phyloP scores from a whole-genome alignment of 371 early-diverging fungal genomes.

The Encephalitozoon intestinalis region DNA sequence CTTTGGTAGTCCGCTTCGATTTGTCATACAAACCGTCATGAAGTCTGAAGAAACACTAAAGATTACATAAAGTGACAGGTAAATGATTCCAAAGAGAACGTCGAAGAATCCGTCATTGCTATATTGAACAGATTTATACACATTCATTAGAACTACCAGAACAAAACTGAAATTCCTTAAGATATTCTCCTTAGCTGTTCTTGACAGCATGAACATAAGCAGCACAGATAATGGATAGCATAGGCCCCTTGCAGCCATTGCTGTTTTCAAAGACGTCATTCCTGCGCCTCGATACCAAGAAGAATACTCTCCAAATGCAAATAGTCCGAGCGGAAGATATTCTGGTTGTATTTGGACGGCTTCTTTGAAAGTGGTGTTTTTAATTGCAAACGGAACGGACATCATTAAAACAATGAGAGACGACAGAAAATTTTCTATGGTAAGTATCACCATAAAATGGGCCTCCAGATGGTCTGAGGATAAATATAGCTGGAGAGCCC shows the following conservation, averaged over 20 bases:
- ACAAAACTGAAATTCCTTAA: background rate
- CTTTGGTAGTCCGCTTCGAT: background rate
- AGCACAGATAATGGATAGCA: conserved; percentile 6
- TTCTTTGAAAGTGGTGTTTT: background rate
- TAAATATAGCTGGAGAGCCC: background rate
- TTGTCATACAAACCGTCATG: background rate
- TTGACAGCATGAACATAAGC: background rate
- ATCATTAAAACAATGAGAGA: background rate
- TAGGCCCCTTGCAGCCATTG: background rate
- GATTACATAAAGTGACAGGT: background rate
- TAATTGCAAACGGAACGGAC: background rate
- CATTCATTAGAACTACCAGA: background rate
- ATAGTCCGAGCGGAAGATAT: background rate
- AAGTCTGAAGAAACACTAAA: background rate
- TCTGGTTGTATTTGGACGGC: background rate
- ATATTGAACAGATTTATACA: background rate
- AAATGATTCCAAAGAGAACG: background rate
- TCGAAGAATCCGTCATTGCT: conserved; percentile 1
- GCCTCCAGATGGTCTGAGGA: background rate
- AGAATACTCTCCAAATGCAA: background rate
- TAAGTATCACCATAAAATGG: background rate
- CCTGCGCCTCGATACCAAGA: background rate
- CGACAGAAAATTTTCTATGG: background rate
- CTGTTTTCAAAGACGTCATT: background rate
- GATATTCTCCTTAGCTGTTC: background rate